Conservation (phyloP, 2,329 filamentous ascomycete genomes). For the Fusarium pininemorale region DNA sequence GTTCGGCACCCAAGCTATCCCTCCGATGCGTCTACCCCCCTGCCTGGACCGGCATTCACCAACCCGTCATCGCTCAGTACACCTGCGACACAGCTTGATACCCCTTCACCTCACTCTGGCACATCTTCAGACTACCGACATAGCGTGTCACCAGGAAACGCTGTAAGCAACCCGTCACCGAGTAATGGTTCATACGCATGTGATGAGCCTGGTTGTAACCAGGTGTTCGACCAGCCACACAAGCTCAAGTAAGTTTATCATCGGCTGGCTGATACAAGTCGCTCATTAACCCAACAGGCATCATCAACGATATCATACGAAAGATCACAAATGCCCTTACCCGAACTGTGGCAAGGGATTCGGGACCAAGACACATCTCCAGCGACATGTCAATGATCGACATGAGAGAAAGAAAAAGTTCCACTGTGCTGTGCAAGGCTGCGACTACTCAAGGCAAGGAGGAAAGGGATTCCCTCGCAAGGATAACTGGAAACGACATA, state of each 20-base stretch:
- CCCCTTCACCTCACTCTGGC: constrained; percentile 52
- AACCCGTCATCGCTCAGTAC: constrained; percentile 55
- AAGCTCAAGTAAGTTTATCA: constrained; percentile 63
- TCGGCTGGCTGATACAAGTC: neutral
- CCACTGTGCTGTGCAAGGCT: constrained; percentile 64
- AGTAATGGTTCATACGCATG: constrained; percentile 46
- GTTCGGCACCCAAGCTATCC: constrained; percentile 47
- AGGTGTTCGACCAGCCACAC: constrained; percentile 65
- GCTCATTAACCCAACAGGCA: constrained; percentile 52
- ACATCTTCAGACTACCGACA: constrained; percentile 48
- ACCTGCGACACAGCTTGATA: constrained; percentile 57
- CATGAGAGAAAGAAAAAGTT: constrained; percentile 69
- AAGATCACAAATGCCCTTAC: constrained; percentile 66
- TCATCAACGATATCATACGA: constrained; percentile 68
- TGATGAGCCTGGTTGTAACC: constrained; percentile 50
- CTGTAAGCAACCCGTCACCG: constrained; percentile 40
- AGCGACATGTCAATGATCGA: constrained; percentile 70
- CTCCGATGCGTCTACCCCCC: constrained; percentile 55
- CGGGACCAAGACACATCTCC: constrained; percentile 69
- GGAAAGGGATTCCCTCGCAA: constrained; percentile 69
- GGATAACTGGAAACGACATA: constrained; percentile 71
- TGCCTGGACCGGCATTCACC: constrained; percentile 51
- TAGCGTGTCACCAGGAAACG: constrained; percentile 49
- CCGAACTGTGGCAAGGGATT: constrained; percentile 64
- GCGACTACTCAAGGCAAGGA: constrained; percentile 64